phyloP scores from a whole-genome alignment of 129 eudicot genomes.

The Flaveria brownii region DNA sequence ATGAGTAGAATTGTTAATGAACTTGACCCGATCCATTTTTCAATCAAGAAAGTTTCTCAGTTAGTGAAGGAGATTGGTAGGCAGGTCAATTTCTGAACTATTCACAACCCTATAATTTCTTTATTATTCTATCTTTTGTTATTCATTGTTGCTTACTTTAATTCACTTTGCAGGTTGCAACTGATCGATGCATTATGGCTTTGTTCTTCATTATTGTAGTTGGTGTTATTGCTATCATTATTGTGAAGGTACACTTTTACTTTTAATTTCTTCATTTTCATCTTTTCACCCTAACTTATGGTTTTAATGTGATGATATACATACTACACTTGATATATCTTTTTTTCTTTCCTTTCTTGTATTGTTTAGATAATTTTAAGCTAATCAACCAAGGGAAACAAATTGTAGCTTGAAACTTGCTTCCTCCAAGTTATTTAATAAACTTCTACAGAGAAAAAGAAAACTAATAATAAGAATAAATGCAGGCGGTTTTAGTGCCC shows the following conservation, averaged over 20 bases:
- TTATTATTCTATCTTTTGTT: constrained; percentile 12
- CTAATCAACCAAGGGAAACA: background rate
- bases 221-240: constrained; percentile 81
- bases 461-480: too few relatives aligned
- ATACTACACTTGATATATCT: background rate
- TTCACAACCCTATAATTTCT: constrained; percentile 29
- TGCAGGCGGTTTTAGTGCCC: too few relatives aligned
- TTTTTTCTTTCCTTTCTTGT: background rate
- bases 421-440: too few relatives aligned
- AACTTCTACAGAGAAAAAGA: too few relatives aligned
- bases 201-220: constrained; percentile 78
- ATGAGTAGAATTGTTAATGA: constrained; percentile 92
- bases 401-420: background rate
- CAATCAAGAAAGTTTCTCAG: constrained; percentile 88
- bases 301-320: background rate
- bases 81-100: constrained; percentile 75
- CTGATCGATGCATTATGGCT: constrained; percentile 87
- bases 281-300: too few relatives aligned
- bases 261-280: background rate
- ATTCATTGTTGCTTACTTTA: constrained; percentile 39
- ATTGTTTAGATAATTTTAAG: background rate
- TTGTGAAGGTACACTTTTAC: constrained; percentile 61
- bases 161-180: constrained; percentile 63
- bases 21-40: constrained; percentile 87
- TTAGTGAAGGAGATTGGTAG: constrained; percentile 96